Percentiles rank a stretch among this genome's conserved stretches.
Conservation (phyloP, 2,329 filamentous ascomycete species). For the Talaromyces rugulosus region DNA sequence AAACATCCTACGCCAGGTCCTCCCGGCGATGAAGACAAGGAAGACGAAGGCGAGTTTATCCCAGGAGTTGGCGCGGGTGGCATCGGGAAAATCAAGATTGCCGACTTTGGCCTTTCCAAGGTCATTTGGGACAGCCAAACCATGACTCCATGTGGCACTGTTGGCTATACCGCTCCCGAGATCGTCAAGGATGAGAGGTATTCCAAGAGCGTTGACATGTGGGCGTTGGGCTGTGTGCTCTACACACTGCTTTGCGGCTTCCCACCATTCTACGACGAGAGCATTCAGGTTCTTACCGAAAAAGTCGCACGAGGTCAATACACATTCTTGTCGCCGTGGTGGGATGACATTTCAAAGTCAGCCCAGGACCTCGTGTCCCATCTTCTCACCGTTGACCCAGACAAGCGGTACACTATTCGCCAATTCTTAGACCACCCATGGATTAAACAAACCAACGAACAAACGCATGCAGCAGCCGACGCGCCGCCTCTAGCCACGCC, state of each 20-base stretch:
- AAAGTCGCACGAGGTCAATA: constrained; percentile 97
- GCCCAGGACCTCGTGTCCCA: constrained; percentile 94
- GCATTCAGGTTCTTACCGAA: constrained; percentile 92
- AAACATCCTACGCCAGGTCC: constrained; percentile 75
- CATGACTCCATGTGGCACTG: constrained; percentile 98
- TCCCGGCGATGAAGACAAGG: constrained; percentile 93
- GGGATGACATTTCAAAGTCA: constrained; percentile 95
- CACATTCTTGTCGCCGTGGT: constrained; percentile 97
- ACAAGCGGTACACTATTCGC: constrained; percentile 88
- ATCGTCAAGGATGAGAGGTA: constrained; percentile 99
- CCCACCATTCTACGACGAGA: constrained; percentile 97
- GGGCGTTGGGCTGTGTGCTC: constrained; percentile 92
- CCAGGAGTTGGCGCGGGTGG: constrained; percentile 77
- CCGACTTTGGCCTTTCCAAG: constrained; percentile 95
- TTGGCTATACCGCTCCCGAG: constrained; percentile 95
- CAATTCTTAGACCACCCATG: constrained; percentile 95
- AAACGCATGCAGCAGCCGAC: constrained; percentile 62
- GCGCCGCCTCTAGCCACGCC: constrained; percentile 70
- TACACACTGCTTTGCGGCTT: constrained; percentile 97
- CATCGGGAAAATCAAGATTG: constrained; percentile 94
- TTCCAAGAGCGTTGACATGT: constrained; percentile 99
- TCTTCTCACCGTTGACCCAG: constrained; percentile 87
- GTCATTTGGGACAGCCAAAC: constrained; percentile 98
- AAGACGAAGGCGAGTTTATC: constrained; percentile 91
- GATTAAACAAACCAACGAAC: constrained; percentile 70